Conservation (phyloP, 164 flowering plant species). For the Piper betle region DNA sequence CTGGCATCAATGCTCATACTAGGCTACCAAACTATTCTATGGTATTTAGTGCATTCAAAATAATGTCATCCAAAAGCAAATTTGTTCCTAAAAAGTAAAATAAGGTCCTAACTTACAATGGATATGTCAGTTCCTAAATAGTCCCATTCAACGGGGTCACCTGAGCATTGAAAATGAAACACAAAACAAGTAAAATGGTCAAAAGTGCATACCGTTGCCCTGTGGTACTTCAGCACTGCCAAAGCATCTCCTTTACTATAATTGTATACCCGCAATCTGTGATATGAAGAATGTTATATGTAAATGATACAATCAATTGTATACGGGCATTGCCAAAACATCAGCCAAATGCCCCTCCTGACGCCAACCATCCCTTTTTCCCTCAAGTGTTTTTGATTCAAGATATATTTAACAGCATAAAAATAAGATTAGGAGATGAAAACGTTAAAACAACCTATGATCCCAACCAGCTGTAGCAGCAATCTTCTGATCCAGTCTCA, state of each 20-base stretch:
- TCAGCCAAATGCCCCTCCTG: background rate
- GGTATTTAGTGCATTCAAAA: no score
- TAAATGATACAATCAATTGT: background rate
- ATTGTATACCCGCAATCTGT: constrained; percentile 63
- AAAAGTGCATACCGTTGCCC: constrained; percentile 38
- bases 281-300: constrained; percentile 1
- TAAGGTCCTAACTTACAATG: no score
- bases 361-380: background rate
- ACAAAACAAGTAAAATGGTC: background rate
- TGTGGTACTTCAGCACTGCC: constrained; percentile 87
- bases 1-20: no score
- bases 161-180: background rate
- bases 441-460: constrained; percentile 45
- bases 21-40: no score
- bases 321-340: background rate
- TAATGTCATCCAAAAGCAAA: no score
- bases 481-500: constrained; percentile 68
- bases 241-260: constrained; percentile 73
- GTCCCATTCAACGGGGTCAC: no score
- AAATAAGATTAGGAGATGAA: background rate
- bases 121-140: no score
- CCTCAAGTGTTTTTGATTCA: background rate
- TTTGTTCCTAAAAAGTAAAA: no score
- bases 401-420: background rate
- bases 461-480: constrained; percentile 97